Evolutionary conservation across 345 rosid species (phyloP).

Genomic region (Eucalyptus cladocalyx): DNA sequence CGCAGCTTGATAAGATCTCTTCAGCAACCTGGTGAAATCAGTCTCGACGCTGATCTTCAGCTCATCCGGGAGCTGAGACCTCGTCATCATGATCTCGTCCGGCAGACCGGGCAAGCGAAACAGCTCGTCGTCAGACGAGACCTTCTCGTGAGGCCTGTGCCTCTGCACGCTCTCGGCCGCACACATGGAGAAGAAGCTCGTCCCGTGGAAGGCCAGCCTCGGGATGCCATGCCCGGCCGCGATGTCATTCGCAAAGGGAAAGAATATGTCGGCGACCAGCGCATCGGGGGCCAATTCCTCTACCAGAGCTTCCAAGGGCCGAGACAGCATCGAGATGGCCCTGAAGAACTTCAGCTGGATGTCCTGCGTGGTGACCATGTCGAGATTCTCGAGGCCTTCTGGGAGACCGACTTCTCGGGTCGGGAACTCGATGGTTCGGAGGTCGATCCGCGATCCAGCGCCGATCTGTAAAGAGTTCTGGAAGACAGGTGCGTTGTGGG

Average conservation of each 20-base stretch:
- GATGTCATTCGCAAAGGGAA: conserved; percentile 38
- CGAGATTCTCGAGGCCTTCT: conserved; percentile 7
- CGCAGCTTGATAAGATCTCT: background rate
- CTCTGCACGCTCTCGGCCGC: conserved; percentile 4
- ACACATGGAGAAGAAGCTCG: conserved; percentile 28
- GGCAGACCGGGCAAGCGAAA: conserved; percentile 43
- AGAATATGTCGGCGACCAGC: conserved; percentile 44
- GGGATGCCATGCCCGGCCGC: conserved; percentile 38
- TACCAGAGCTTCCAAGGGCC: conserved; percentile 26
- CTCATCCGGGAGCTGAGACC: conserved; percentile 9
- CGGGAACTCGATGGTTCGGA: conserved; percentile 2
- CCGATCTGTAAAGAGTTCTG: background rate
- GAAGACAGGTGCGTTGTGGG: conserved; percentile 25
- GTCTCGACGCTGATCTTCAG: background rate
- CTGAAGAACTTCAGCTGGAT: conserved; percentile 3
- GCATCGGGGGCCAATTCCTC: conserved; percentile 26
- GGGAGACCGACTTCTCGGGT: conserved; percentile 1
- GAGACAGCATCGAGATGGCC: conserved; percentile 14
- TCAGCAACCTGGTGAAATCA: background rate
- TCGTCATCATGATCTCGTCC: conserved; percentile 23
- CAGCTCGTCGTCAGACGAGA: conserved; percentile 19
- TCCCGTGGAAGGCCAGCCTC: conserved; percentile 44
- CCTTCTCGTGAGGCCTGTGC: conserved; percentile 22
- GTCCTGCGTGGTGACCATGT: background rate
- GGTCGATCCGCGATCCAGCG: background rate